Evolutionary conservation across 345 rosid genomes (phyloP), one percentile per base, ranked within the genome.

Genomic region (Lepidium sativum): DNA sequence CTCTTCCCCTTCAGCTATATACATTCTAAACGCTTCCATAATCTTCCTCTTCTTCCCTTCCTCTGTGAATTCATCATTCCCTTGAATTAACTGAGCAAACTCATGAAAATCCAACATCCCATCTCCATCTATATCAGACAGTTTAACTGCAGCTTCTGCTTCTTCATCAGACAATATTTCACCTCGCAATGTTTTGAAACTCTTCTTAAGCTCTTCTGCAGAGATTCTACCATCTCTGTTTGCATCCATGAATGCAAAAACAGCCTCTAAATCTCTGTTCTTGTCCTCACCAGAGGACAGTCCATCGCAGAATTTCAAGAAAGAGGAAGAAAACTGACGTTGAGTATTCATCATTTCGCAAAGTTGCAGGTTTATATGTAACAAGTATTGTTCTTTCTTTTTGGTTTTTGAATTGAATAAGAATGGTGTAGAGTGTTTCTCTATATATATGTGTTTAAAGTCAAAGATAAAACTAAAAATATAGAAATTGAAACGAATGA

Each of bases 181-280:
- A 38, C 89, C 95, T n/a, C n/a, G n/a, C 1, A 78, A 18, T 32
- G 73, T 65, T 14, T 34, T 76, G 54, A 83, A 66, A 63, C 88
- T 80, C 69, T 75, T 70, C 55, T 73, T 77, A 37, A 87, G 77
- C 79, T 87, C 89, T 0, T 68, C 55, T 0, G 87, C 67, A 0
- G 91, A 80, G 40, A 87, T 80, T 60, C 69, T 80, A 60, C 89
- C 95, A 41, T 85, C 95, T 31, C 77, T 63, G 62, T 87, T 74
- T 63, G 80, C 83, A 23, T 87, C 95, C 17, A 85, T 79, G 77
- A 65, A 77, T 7, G 79, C 51, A 75, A 85, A 87, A 12, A 81
- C 86, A 41, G 53, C 67, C 9, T 68, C 50, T 20, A 84, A 54
- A 45, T 75, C 76, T 37, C 23, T 44, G 43, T 31, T 68, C 17